These are phyloP conservation scores for Sporobolomyces pararoseus DNA, from an alignment of 768 basidiomycete genomes.

Conservation along the genomic window DNA sequence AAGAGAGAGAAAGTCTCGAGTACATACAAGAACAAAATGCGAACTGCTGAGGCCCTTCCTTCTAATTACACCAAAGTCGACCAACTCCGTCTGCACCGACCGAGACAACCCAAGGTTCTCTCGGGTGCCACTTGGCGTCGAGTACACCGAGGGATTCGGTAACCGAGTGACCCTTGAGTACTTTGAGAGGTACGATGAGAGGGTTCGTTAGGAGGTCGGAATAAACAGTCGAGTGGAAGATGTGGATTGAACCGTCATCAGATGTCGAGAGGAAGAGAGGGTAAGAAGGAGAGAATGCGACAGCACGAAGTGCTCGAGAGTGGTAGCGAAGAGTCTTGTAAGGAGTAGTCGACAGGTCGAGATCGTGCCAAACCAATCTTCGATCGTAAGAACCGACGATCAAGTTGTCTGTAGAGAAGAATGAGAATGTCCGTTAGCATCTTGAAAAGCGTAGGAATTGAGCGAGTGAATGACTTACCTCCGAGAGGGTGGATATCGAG, in stretches of 20 bases:
- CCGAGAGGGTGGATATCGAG: slow-evolving; percentile 85
- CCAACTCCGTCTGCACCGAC: slow-evolving; percentile 88
- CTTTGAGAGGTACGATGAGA: slow-evolving; percentile 93
- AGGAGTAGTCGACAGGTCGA: slow-evolving; percentile 92
- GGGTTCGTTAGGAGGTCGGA: slow-evolving; percentile 95
- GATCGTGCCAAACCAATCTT: slow-evolving; percentile 97
- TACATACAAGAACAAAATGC: neutral
- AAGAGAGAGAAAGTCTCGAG: neutral
- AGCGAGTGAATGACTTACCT: slow-evolving; percentile 4
- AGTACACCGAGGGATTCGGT: slow-evolving; percentile 85
- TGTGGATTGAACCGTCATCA: slow-evolving; percentile 93
- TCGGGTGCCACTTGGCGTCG: slow-evolving; percentile 80
- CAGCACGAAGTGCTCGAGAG: slow-evolving; percentile 81
- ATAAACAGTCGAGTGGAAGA: slow-evolving; percentile 94
- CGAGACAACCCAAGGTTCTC: slow-evolving; percentile 87
- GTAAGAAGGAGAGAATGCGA: slow-evolving; percentile 89
- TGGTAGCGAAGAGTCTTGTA: slow-evolving; percentile 95
- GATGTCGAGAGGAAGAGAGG: slow-evolving; percentile 95
- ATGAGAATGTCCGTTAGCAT: neutral
- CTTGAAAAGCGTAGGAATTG: neutral
- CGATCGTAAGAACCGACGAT: slow-evolving; percentile 97
- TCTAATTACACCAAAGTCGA: slow-evolving; percentile 64
- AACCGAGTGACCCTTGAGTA: slow-evolving; percentile 83
- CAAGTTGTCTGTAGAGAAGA: slow-evolving; percentile 68
- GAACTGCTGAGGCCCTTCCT: too few relatives aligned